Base-by-base conservation (phyloP, 257 asterid genomes). In the Knoxia roxburghii region DNA sequence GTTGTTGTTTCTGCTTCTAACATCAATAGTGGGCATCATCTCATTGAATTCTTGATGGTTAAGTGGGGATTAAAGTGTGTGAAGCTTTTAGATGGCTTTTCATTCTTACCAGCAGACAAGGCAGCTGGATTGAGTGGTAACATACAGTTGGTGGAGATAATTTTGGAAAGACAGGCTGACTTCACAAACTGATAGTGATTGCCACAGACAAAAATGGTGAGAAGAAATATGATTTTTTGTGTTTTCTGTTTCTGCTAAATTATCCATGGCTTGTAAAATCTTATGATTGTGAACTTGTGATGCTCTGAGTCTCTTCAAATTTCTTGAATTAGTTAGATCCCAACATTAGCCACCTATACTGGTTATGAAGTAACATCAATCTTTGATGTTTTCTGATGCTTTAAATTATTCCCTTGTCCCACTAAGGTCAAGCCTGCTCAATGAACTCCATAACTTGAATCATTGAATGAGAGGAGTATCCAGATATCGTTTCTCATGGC, bases 141-240 rank as follows among this genome's bases (percentile, higher is more conserved):
- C 77, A 90, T 93, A 78, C 99, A 90, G 65, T 77, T 93, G 76
- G 97, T 80, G 23, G 96, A 91, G 87, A 91, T 91, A 76, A 79
- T 75, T 76, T 78, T 86, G 78, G 84, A 78, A 68, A 64, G 40
- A 33, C 40, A 23, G 45, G 50, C 21, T 50, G 62, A 68, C 53
- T 63, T 64, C 41, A 39, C 60, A 7, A 3, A 61, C 41, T 32
- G 68, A 20, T 20, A 21, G 39, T 32, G 23, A n/a, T 57, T 5
- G 17, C 35, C 12, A 48, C 12, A 14, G 29, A 32, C 7, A 17
- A 17, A 41, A 46, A 29, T 46, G 29, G 46, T 32, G 46, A 63
- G 29, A 49, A 35, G 53, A 61, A 54, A 26, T 59, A 43, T 11
- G 54, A 10, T 64, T 35, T 11, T 63, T n/a, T n/a, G n/a, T n/a